phyloP scores from a whole-genome alignment of 129 eudicot genomes.

The Escallonia rubra region DNA sequence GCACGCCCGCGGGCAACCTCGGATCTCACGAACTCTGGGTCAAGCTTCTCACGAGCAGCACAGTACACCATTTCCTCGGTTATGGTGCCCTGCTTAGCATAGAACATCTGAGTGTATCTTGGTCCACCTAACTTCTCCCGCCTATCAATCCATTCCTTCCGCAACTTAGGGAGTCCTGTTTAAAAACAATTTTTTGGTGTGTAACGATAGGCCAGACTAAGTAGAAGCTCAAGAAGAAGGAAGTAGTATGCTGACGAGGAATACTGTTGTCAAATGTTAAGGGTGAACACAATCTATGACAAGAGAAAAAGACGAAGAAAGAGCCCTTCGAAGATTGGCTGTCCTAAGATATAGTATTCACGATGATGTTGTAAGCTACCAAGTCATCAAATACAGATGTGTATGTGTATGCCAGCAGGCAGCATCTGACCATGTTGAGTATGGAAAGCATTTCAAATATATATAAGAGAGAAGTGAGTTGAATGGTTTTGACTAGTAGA shows the following conservation, averaged over 20 bases:
- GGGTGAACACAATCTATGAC: background rate
- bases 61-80: slow-evolving; percentile 97
- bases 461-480: too few species aligned
- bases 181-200: background rate
- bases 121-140: slow-evolving; percentile 74
- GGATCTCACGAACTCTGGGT: slow-evolving; percentile 89
- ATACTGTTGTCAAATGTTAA: background rate
- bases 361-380: background rate
- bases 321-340: background rate
- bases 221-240: background rate
- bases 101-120: slow-evolving; percentile 92
- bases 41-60: slow-evolving; percentile 93
- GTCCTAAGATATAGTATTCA: too few species aligned
- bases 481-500: too few species aligned
- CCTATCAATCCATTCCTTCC: slow-evolving; percentile 77
- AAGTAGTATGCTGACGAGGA: background rate
- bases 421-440: too few species aligned
- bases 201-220: background rate
- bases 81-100: slow-evolving; percentile 81
- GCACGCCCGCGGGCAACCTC: slow-evolving; percentile 99
- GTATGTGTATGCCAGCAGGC: too few species aligned
- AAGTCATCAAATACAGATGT: too few species aligned
- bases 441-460: too few species aligned
- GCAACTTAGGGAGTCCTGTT: slow-evolving; percentile 82
- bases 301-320: background rate